Conservation (phyloP, 345 rosid species). For the Euphorbia lathyris region DNA sequence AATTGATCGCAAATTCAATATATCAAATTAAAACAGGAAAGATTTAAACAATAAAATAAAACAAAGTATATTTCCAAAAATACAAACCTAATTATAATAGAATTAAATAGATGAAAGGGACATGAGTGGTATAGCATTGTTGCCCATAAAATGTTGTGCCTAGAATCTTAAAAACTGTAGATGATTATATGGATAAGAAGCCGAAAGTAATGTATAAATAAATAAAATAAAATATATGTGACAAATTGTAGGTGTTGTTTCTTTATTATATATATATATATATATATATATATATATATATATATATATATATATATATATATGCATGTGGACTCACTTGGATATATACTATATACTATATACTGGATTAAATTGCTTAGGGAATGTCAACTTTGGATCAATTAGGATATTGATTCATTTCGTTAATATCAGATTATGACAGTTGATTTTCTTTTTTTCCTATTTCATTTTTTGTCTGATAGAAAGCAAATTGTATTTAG, state of each 20-base stretch:
- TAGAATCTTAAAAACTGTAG: conserved; percentile 23
- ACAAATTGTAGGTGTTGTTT: not conserved
- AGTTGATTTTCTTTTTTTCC: too few relatives aligned
- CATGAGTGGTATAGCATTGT: conserved; percentile 20
- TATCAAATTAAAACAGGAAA: too few relatives aligned
- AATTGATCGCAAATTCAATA: too few relatives aligned
- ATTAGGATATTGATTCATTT: too few relatives aligned
- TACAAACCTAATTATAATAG: too few relatives aligned
- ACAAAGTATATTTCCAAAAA: too few relatives aligned
- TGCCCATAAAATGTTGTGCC: conserved; percentile 17
- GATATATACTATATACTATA: not conserved
- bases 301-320: not conserved
- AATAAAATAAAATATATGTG: not conserved
- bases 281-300: too few relatives aligned
- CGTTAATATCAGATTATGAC: too few relatives aligned
- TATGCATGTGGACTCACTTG: not conserved
- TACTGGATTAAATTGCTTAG: not conserved
- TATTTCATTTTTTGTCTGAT: too few relatives aligned
- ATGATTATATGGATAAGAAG: conserved; percentile 24
- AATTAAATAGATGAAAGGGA: conserved; percentile 26
- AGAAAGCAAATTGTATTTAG: too few relatives aligned
- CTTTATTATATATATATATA: not conserved
- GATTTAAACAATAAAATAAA: not conserved
- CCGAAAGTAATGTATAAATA: conserved; percentile 27
- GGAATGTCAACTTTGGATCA: too few relatives aligned